Evolutionary conservation across 345 rosid species (phyloP).

Genomic region (Lumnitzera racemosa): DNA sequence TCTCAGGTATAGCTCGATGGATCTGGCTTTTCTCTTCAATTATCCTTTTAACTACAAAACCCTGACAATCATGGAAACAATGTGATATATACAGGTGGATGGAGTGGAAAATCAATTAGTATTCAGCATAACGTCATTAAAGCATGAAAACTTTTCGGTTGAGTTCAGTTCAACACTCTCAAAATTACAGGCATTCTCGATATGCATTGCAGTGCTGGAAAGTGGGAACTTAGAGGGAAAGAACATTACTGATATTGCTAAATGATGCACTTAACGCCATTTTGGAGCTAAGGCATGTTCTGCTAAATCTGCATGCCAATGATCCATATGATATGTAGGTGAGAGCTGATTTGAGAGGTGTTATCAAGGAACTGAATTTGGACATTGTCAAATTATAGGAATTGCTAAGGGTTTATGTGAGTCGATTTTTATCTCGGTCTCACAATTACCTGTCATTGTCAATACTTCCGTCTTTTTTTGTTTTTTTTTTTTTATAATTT

Average conservation of each 20-base stretch:
- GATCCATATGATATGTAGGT: too few relatives aligned
- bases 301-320: too few relatives aligned
- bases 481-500: too few relatives aligned
- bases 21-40: background rate
- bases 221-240: slow-evolving; percentile 18
- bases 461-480: too few relatives aligned
- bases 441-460: too few relatives aligned
- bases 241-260: slow-evolving; percentile 6
- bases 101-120: slow-evolving; percentile 31
- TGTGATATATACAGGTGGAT: slow-evolving; percentile 37
- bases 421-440: too few relatives aligned
- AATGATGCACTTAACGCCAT: slow-evolving; percentile 11
- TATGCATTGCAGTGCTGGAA: slow-evolving; percentile 63
- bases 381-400: too few relatives aligned
- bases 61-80: too few relatives aligned
- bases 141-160: slow-evolving; percentile 63
- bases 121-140: slow-evolving; percentile 51
- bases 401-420: too few relatives aligned
- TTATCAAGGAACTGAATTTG: too few relatives aligned
- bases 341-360: too few relatives aligned
- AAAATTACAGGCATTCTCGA: slow-evolving; percentile 62
- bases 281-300: background rate
- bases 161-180: slow-evolving; percentile 61
- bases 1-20: slow-evolving; percentile 35
- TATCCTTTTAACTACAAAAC: slow-evolving; percentile 10